Evolutionary conservation across 2,329 filamentous ascomycete species (phyloP).

Genomic region (Helicocarpus griseus): DNA sequence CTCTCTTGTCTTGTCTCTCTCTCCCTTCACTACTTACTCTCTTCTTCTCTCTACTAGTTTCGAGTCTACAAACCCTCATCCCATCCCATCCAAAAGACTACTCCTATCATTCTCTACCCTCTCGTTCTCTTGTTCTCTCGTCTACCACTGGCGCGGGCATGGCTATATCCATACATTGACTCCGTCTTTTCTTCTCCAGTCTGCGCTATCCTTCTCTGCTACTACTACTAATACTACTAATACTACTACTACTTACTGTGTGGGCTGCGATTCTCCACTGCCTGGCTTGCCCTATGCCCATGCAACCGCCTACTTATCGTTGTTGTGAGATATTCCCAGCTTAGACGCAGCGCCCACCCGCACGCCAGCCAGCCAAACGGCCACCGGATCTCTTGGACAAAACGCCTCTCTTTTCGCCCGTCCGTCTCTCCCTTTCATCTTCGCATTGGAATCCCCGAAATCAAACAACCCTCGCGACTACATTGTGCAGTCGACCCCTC

Average conservation of each 20-base stretch:
- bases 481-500: background rate
- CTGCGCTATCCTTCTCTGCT: background rate
- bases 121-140: background rate
- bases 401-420: background rate
- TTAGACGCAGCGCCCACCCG: background rate
- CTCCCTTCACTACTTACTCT: background rate
- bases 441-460: background rate
- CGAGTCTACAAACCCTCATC: background rate
- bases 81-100: background rate
- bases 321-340: background rate
- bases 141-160: background rate
- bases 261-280: background rate
- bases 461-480: background rate
- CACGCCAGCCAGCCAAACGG: conserved; percentile 2
- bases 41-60: background rate
- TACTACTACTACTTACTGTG: too few relatives aligned
- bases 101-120: background rate
- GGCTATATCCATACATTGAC: background rate
- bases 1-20: background rate
- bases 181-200: background rate
- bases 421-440: background rate
- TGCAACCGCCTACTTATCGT: background rate
- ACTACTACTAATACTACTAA: too few relatives aligned
- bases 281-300: background rate
- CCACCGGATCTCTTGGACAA: background rate